Percentiles rank a stretch among this genome's conserved stretches.
These are phyloP conservation scores for Stachybotrys chartarum DNA, from an alignment of 2,329 filamentous ascomycete species.

Conservation along the genomic window DNA sequence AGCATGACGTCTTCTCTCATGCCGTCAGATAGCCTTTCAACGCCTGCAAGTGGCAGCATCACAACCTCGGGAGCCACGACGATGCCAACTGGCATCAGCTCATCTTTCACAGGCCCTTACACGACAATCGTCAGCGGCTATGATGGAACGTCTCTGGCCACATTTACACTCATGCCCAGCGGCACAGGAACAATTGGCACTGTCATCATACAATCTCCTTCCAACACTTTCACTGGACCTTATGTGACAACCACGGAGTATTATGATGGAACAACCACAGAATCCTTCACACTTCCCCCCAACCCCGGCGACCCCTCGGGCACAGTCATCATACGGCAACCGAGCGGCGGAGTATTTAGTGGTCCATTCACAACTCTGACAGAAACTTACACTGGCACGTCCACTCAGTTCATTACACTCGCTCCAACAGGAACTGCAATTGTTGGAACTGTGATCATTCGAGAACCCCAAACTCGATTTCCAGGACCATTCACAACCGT, in stretches of 20 bases:
- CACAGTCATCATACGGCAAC: not conserved
- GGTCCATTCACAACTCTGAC: not conserved
- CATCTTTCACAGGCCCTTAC: not conserved
- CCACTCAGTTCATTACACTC: not conserved
- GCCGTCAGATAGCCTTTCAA: not conserved
- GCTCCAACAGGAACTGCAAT: not conserved
- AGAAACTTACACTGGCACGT: not conserved
- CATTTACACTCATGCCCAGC: not conserved
- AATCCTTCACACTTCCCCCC: not conserved
- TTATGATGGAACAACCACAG: not conserved
- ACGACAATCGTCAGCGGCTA: not conserved
- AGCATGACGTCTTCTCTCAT: not conserved
- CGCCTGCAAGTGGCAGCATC: not conserved
- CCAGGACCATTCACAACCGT: slow-evolving; percentile 2
- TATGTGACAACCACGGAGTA: not conserved
- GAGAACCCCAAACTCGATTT: not conserved
- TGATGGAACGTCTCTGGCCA: not conserved
- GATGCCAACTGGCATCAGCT: not conserved
- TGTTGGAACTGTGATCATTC: not conserved
- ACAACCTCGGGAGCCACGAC: not conserved
- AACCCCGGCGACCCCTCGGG: not conserved
- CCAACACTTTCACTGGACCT: not conserved
- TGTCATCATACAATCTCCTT: not conserved
- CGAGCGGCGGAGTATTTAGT: not conserved
- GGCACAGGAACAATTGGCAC: not conserved